A percentile compares a stretch with the other conserved stretches of the same genome.
Conservation (phyloP, 345 rosid genomes). For the Boechera retrofracta region DNA sequence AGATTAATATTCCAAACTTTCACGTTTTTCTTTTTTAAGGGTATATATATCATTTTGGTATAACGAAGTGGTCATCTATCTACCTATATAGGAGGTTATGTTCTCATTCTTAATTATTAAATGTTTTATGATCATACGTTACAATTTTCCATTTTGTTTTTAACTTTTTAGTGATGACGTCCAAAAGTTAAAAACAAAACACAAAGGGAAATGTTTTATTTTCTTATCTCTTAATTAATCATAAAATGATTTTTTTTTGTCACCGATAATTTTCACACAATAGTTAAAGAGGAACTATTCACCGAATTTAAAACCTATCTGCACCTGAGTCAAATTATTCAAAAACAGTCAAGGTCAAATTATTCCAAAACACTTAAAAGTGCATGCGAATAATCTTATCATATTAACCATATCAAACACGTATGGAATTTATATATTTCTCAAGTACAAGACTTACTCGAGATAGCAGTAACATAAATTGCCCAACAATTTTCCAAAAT, state of each 20-base stretch:
- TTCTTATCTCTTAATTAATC: not conserved
- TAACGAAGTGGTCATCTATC: not conserved
- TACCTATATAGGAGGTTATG: not conserved
- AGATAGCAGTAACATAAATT: not conserved
- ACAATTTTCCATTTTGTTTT: not conserved
- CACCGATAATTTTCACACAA: not conserved
- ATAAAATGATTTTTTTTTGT: not conserved
- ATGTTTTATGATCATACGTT: not conserved
- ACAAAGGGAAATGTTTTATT: not conserved
- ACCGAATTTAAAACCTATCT: not conserved
- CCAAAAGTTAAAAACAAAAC: not conserved
- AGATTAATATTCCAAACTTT: not conserved
- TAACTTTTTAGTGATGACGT: not conserved
- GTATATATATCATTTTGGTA: not conserved
- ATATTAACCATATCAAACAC: not conserved
- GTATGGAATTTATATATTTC: not conserved
- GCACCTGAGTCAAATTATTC: not conserved
- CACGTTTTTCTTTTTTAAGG: not conserved
- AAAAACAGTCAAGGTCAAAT: not conserved
- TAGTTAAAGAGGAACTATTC: not conserved
- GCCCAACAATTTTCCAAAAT: not conserved
- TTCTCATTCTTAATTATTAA: not conserved
- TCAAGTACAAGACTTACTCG: not conserved
- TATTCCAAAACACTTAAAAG: not conserved
- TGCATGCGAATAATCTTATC: not conserved